Evolutionary conservation across 495 filamentous ascomycete genomes (phyloP), one percentile per base, ranked within the genome.

Genomic region (Neurospora sp.): DNA sequence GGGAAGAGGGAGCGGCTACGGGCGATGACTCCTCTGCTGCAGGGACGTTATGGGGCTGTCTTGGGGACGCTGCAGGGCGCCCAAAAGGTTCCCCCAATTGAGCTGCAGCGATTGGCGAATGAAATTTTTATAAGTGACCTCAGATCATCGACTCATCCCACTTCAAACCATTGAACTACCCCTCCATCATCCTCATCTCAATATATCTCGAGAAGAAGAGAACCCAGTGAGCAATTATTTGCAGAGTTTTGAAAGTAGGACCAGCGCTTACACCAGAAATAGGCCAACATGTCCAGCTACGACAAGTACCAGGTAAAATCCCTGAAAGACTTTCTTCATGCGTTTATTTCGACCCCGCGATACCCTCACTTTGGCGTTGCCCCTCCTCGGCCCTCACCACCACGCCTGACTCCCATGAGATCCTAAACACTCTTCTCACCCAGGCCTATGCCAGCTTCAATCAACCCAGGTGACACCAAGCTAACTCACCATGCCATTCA

Each of bases 231-330:
- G 54, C 54, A 62, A 6, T 16, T 14, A 5, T 23, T 31, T 62
- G 23, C 12, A 31, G 3, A 62, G 2, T 16, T 8, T 8, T 8
- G 12, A 16, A 62, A 62, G 12, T 8, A 62, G 54, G 23, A 62
- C 54, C 23, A 31, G 27, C 5, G 14, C 54, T 62, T 31, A 62
- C 54, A 35, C 14, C 14, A 0, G 2, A 8, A 62, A 16, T 11
- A 62, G 54, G 42, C 48, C 80, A 85, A 75, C 74, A 92, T 92
- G 90, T 88, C 90, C 54, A 86, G 80, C 82, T 87, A 89, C 82
- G 88, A 91, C 83, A 86, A 85, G 77, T 92, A 92, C 79, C 75
- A 77, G 76, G 77, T 74, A 72, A 20, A 72, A 12, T 23, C 27
- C 8, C 35, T 35, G 5, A 31, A 31, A 62, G 23, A 31, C 54